These are phyloP conservation scores for Plasmodium chabaudi DNA, from an alignment of 169 alveolate species.

Conservation along the genomic window DNA sequence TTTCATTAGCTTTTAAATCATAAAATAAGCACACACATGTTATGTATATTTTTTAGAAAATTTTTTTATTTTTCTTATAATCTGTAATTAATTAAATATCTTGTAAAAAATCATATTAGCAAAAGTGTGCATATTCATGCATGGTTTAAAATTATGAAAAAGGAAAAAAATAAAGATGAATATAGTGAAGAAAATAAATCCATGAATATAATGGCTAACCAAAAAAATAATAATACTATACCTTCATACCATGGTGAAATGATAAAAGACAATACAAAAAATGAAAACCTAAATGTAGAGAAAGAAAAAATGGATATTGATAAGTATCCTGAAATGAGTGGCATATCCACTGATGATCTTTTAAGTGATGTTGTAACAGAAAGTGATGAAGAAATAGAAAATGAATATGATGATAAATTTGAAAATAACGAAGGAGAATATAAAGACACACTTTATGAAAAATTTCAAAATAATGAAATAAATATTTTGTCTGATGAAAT, in stretches of 20 bases:
- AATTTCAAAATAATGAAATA: slow-evolving; percentile 8
- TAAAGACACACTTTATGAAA: background rate
- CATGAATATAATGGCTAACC: background rate
- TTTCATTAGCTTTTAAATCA: too few relatives aligned
- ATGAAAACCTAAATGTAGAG: too few relatives aligned
- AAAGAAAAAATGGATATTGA: too few relatives aligned
- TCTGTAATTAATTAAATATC: too few relatives aligned
- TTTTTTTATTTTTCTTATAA: too few relatives aligned
- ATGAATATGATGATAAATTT: background rate
- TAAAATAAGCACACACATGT: too few relatives aligned
- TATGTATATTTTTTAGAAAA: too few relatives aligned
- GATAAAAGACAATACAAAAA: background rate
- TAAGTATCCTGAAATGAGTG: slow-evolving; percentile 20
- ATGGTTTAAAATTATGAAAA: background rate
- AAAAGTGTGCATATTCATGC: too few relatives aligned
- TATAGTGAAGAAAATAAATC: background rate
- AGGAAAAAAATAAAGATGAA: background rate
- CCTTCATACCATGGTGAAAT: background rate
- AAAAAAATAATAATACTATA: background rate
- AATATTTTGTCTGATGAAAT: slow-evolving; percentile 25
- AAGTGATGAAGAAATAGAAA: background rate
- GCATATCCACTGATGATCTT: slow-evolving; percentile 58
- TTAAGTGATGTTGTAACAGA: slow-evolving; percentile 21
- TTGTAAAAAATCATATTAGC: too few relatives aligned
- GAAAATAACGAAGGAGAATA: background rate